phyloP scores from a whole-genome alignment of 2,329 filamentous ascomycete genomes.

The Colletotrichum lini region DNA sequence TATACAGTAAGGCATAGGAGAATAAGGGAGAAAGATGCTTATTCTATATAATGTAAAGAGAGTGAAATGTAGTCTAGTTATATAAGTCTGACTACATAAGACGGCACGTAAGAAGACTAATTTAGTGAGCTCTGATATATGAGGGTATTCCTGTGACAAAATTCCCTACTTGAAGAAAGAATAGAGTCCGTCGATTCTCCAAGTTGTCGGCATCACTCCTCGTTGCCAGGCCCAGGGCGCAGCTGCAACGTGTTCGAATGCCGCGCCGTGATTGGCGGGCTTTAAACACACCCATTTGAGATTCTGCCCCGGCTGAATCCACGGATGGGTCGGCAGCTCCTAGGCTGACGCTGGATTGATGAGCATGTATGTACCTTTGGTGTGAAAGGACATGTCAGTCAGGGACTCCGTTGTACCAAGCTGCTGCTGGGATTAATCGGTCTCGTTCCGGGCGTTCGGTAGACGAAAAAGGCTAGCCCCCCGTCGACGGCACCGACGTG shows the following conservation, averaged over 20 bases:
- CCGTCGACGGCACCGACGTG: neutral
- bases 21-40: no score
- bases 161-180: neutral
- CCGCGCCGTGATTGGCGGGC: slow-evolving; percentile 23
- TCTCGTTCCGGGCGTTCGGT: slow-evolving; percentile 24
- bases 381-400: slow-evolving; percentile 18
- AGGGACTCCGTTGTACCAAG: slow-evolving; percentile 8
- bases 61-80: no score
- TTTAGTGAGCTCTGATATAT: no score
- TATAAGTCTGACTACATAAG: no score
- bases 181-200: neutral
- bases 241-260: slow-evolving; percentile 28
- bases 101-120: no score
- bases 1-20: no score
- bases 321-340: slow-evolving; percentile 26
- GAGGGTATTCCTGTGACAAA: no score
- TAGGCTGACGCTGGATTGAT: neutral
- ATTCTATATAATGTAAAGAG: no score
- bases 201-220: neutral
- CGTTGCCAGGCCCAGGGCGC: neutral
- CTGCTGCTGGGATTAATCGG: neutral
- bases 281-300: neutral
- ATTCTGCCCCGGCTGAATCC: slow-evolving; percentile 10
- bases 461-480: slow-evolving; percentile 24
- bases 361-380: slow-evolving; percentile 22